Percentiles rank a stretch among this genome's conserved stretches.
Conservation (phyloP, 345 rosid species). For the Euphorbia peplus region DNA sequence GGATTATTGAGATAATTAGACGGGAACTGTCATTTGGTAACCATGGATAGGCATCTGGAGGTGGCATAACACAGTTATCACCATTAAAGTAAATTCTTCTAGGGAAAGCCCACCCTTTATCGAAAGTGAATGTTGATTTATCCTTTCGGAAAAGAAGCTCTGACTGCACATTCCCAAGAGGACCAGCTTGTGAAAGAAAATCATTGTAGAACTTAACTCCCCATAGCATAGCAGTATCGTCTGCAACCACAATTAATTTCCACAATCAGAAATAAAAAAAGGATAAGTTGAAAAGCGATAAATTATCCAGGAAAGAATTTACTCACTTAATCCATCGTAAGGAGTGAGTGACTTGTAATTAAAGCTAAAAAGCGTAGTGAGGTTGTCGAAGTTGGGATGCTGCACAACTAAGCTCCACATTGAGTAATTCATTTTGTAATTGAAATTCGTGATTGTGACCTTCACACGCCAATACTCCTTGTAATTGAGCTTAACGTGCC, state of each 20-base stretch:
- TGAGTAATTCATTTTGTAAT: conserved; percentile 26
- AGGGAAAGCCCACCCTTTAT: conserved; percentile 34
- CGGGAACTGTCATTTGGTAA: conserved; percentile 25
- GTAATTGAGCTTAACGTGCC: conserved; percentile 33
- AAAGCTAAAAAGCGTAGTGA: conserved; percentile 29
- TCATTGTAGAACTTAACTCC: conserved; percentile 33
- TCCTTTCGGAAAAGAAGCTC: conserved; percentile 33
- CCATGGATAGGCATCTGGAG: conserved; percentile 34
- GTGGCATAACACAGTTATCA: conserved; percentile 32
- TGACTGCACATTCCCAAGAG: conserved; percentile 30
- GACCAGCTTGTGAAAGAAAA: conserved; percentile 28
- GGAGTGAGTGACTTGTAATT: conserved; percentile 28
- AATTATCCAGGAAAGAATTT: not conserved
- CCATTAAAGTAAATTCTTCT: conserved; percentile 32
- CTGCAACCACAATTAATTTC: conserved; percentile 18
- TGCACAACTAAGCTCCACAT: conserved; percentile 32
- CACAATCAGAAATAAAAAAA: not conserved
- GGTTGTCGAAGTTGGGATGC: conserved; percentile 35
- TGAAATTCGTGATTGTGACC: conserved; percentile 31
- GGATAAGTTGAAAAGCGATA: not conserved
- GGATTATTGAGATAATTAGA: conserved; percentile 1
- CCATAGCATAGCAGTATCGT: conserved; percentile 31
- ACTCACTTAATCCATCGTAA: conserved; percentile 32
- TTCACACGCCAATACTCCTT: conserved; percentile 34
- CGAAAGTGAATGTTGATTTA: conserved; percentile 25